A percentile compares a stretch with the other conserved stretches of the same genome.
Evolutionary conservation across 1,284 basidiomycete genomes (phyloP).

Genomic region (Naganishia sp.): DNA sequence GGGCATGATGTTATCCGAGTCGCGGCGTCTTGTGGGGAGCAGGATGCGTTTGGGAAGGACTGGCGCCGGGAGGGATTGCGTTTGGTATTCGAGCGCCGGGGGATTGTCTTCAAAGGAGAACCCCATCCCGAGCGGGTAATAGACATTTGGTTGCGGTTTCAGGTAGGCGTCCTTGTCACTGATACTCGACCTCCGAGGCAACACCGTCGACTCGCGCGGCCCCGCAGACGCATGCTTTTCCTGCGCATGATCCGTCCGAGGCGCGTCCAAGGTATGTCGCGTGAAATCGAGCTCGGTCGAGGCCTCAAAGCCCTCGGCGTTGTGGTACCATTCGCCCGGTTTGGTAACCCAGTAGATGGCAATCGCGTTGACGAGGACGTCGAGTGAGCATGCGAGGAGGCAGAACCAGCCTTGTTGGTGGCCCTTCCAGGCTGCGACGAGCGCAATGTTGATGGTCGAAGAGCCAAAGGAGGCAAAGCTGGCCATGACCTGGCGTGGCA

Average conservation of each 20-base stretch:
- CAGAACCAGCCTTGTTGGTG: conserved; percentile 25
- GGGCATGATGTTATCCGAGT: neutral
- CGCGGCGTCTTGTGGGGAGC: neutral
- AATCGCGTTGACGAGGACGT: conserved; percentile 13
- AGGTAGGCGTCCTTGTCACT: conserved; percentile 14
- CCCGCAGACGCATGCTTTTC: neutral
- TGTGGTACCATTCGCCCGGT: conserved; percentile 18
- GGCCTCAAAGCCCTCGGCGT: conserved; percentile 17
- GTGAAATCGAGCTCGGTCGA: neutral
- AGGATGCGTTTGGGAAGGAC: conserved; percentile 7
- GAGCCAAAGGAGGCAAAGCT: conserved; percentile 16
- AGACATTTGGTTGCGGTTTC: conserved; percentile 14
- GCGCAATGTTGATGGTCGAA: conserved; percentile 24
- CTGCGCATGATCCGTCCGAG: neutral
- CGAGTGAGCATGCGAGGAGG: conserved; percentile 21
- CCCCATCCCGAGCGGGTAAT: conserved; percentile 8
- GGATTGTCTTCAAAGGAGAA: neutral
- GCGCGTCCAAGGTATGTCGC: neutral
- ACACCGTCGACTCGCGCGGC: too few relatives aligned
- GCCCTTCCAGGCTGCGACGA: conserved; percentile 18
- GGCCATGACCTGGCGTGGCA: conserved; percentile 1
- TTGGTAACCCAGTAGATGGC: conserved; percentile 24
- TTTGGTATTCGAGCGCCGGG: neutral
- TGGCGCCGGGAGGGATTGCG: neutral
- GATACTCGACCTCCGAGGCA: too few relatives aligned